Conservation (phyloP, 2,329 filamentous ascomycete species). For the Exserohilum turcica region DNA sequence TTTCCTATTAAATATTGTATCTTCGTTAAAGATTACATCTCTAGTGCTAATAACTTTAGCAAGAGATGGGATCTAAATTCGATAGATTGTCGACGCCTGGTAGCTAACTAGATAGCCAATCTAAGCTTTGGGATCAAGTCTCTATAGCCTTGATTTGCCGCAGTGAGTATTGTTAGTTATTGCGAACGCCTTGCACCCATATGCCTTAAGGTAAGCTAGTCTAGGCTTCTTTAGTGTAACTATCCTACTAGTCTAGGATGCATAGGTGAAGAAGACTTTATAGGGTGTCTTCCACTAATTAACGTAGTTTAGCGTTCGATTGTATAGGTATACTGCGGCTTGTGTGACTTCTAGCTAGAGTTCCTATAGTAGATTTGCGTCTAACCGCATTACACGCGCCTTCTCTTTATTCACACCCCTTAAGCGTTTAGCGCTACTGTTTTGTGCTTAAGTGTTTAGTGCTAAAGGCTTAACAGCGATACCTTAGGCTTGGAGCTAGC, state of each 20-base stretch:
- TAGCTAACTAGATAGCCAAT: conserved; percentile 14
- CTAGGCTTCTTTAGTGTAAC: conserved; percentile 7
- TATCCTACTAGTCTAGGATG: neutral
- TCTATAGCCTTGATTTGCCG: conserved; percentile 4
- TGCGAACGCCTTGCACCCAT: conserved; percentile 14
- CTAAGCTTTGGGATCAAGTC: conserved; percentile 9
- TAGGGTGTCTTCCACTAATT: conserved; percentile 12
- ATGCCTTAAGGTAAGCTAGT: conserved; percentile 10
- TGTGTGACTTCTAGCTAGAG: conserved; percentile 5
- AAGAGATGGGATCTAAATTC: conserved; percentile 6
- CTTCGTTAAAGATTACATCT: conserved; percentile 9
- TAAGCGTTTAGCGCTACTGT: conserved; percentile 8
- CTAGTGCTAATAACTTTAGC: conserved; percentile 7
- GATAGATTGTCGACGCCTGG: conserved; percentile 5
- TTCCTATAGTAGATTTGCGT: conserved; percentile 8
- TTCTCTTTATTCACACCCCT: conserved; percentile 13
- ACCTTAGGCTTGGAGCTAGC: neutral
- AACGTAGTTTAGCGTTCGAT: conserved; percentile 11
- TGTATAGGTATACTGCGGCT: conserved; percentile 12
- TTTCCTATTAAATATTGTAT: conserved; percentile 1
- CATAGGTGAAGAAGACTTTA: conserved; percentile 5
- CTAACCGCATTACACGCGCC: conserved; percentile 4
- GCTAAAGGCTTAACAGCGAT: conserved; percentile 13
- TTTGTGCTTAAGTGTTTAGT: conserved; percentile 10
- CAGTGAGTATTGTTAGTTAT: conserved; percentile 5